Evolutionary conservation across 441 rosid genomes (phyloP).

Genomic region (Brassica balearica): DNA sequence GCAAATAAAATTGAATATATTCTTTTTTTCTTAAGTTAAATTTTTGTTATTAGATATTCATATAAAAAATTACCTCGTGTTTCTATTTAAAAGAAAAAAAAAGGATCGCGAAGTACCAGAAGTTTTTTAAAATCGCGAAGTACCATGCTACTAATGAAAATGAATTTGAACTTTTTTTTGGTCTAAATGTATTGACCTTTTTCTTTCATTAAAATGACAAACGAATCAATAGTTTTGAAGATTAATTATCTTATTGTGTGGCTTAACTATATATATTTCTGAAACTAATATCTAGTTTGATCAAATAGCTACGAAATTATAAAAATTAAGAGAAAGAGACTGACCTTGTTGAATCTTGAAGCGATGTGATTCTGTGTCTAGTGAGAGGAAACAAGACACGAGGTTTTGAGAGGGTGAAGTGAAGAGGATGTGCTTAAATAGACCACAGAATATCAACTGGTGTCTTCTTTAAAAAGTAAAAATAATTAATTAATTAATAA

Average conservation of each 20-base stretch:
- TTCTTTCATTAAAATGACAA: neutral
- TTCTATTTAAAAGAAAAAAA: neutral
- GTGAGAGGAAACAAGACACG: constrained; percentile 35
- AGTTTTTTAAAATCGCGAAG: neutral
- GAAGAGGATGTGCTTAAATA: constrained; percentile 56
- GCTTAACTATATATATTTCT: neutral
- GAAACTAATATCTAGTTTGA: neutral
- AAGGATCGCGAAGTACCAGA: constrained; percentile 1
- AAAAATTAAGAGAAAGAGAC: constrained; percentile 17
- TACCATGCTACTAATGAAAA: constrained; percentile 24
- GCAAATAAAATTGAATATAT: neutral
- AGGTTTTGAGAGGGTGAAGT: constrained; percentile 42
- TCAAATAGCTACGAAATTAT: constrained; percentile 15
- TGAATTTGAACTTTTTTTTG: neutral
- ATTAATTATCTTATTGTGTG: neutral
- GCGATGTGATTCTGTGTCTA: constrained; percentile 20
- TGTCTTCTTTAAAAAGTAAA: constrained; percentile 32
- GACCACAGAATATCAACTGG: constrained; percentile 52
- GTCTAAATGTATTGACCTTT: neutral
- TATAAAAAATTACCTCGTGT: neutral
- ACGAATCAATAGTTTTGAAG: constrained; percentile 3
- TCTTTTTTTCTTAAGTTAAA: neutral
- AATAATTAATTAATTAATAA: neutral
- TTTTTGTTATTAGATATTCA: neutral
- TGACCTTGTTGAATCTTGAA: constrained; percentile 42